These are phyloP conservation scores for Leccinum pachyderme DNA, from an alignment of 1,284 basidiomycete species.

Conservation along the genomic window DNA sequence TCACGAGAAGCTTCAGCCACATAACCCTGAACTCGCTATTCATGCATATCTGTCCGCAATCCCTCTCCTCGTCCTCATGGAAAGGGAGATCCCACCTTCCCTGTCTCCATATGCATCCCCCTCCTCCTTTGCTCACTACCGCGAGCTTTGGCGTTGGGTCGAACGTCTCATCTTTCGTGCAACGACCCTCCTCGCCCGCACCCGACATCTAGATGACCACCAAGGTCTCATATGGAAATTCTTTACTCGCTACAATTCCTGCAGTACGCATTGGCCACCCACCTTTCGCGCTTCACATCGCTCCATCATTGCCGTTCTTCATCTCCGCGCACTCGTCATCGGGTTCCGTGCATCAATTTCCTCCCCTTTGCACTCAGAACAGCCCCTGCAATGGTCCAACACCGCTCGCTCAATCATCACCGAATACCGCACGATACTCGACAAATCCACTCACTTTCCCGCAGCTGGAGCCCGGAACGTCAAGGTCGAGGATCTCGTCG, in stretches of 20 bases:
- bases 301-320: constrained; percentile 63
- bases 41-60: constrained; percentile 52
- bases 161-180: constrained; percentile 72
- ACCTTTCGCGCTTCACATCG: constrained; percentile 74
- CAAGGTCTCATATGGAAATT: constrained; percentile 52
- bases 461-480: constrained; percentile 79
- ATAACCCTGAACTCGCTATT: constrained; percentile 48
- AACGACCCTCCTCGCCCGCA: constrained; percentile 54
- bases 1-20: constrained; percentile 48
- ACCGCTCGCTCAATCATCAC: constrained; percentile 64
- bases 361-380: constrained; percentile 22
- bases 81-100: constrained; percentile 48
- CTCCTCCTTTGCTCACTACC: constrained; percentile 57
- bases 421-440: constrained; percentile 67
- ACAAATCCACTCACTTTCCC: constrained; percentile 75
- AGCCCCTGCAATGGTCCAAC: constrained; percentile 57
- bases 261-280: constrained; percentile 70
- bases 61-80: constrained; percentile 50
- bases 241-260: constrained; percentile 61
- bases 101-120: constrained; percentile 34
- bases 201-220: constrained; percentile 39
- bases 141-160: constrained; percentile 79
- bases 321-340: constrained; percentile 69
- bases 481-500: constrained; percentile 82
- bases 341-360: constrained; percentile 36